Evolutionary conservation across 2,329 filamentous ascomycete genomes (phyloP).

Genomic region (Xylariomycetidae sp.): DNA sequence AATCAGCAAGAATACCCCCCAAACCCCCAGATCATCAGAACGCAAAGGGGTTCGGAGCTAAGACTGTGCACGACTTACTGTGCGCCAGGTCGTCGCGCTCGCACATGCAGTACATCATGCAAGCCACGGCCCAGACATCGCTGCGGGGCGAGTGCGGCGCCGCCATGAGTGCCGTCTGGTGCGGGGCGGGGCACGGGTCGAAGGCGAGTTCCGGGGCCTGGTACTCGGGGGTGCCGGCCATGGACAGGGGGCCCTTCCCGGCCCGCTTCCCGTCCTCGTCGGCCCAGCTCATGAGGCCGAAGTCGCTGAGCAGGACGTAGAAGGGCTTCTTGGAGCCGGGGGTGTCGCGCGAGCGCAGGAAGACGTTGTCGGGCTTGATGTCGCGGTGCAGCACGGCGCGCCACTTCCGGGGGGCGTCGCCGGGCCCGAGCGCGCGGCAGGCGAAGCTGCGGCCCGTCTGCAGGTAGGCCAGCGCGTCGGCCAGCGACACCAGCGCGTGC

Average conservation of each 20-base stretch:
- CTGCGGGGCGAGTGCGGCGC: constrained; percentile 9
- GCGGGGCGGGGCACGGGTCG: constrained; percentile 5
- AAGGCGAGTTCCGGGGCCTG: constrained; percentile 14
- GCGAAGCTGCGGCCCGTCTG: constrained; percentile 10
- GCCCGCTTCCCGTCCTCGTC: background rate
- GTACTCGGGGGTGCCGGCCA: constrained; percentile 8
- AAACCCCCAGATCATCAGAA: too few relatives aligned
- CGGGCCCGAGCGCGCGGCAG: constrained; percentile 4
- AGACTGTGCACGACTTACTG: too few relatives aligned
- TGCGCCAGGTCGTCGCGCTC: constrained; percentile 11
- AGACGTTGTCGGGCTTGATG: constrained; percentile 16
- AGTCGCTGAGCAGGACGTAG: constrained; percentile 13
- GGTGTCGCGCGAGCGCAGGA: constrained; percentile 13
- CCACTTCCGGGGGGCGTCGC: constrained; percentile 6
- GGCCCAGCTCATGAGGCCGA: constrained; percentile 7
- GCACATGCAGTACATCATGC: constrained; percentile 11
- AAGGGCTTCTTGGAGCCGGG: constrained; percentile 12
- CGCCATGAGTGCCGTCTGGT: constrained; percentile 1
- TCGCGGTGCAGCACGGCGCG: constrained; percentile 14
- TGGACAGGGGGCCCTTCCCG: background rate
- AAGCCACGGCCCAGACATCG: constrained; percentile 13
- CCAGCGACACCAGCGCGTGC: constrained; percentile 10
- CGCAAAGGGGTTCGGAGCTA: too few relatives aligned
- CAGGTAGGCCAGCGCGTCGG: constrained; percentile 14
- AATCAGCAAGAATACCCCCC: too few relatives aligned